Conservation (phyloP, 2,329 filamentous ascomycete genomes). For the Bipolaris victoriae region DNA sequence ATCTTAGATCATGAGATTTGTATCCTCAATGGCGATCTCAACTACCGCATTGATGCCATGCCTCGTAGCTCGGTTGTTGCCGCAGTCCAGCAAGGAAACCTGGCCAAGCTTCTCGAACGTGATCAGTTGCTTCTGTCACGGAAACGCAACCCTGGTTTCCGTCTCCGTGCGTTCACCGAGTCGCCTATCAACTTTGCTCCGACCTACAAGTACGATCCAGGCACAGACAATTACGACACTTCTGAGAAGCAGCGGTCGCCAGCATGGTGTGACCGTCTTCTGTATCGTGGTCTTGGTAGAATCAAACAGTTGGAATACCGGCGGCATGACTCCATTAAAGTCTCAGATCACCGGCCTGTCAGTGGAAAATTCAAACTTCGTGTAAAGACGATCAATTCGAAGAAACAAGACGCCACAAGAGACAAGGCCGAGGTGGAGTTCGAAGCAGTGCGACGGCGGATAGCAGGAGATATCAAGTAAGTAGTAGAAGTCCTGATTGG, state of each 20-base stretch:
- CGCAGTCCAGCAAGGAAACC: conserved; percentile 79
- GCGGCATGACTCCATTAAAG: conserved; percentile 79
- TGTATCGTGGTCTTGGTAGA: conserved; percentile 82
- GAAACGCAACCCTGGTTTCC: conserved; percentile 87
- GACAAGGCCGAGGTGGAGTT: conserved; percentile 77
- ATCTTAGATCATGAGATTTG: conserved; percentile 98
- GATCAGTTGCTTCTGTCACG: conserved; percentile 91
- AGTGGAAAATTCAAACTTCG: conserved; percentile 82
- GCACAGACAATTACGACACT: conserved; percentile 90
- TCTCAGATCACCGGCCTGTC: conserved; percentile 92
- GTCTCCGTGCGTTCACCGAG: conserved; percentile 88
- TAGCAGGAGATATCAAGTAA: conserved; percentile 79
- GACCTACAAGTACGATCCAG: conserved; percentile 98
- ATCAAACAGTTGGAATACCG: conserved; percentile 88
- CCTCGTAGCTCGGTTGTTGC: conserved; percentile 90
- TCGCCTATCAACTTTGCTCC: conserved; percentile 88
- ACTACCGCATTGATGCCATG: conserved; percentile 98
- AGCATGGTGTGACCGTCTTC: conserved; percentile 92
- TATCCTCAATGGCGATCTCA: conserved; percentile 92
- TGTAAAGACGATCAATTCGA: conserved; percentile 79
- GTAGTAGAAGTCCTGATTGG: conserved; percentile 43
- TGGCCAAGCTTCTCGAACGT: conserved; percentile 84
- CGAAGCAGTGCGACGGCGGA: conserved; percentile 70
- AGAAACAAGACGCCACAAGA: conserved; percentile 70
- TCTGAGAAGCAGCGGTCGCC: conserved; percentile 93